These are phyloP conservation scores for Pythium phragmiticola DNA, from an alignment of 352 stramenopile genomes.

Conservation along the genomic window DNA sequence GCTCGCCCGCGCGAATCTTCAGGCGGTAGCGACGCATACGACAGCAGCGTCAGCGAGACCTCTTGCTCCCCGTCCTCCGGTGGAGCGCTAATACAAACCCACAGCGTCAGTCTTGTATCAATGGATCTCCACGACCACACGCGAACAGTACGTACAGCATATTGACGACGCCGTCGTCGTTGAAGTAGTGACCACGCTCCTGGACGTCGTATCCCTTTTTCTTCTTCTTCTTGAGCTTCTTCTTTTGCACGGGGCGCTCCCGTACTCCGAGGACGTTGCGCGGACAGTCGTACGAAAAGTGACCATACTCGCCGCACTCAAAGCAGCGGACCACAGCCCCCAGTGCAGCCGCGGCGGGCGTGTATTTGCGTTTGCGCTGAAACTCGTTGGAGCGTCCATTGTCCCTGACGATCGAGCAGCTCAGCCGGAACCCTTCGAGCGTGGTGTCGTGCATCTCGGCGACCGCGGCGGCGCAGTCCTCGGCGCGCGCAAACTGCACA, in stretches of 20 bases:
- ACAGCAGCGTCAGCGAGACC: conserved; percentile 65
- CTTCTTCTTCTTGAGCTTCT: conserved; percentile 64
- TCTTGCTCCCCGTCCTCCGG: conserved; percentile 47
- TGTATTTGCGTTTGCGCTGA: conserved; percentile 76
- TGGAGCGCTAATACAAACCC: conserved; percentile 36
- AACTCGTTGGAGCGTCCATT: conserved; percentile 83
- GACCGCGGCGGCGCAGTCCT: conserved; percentile 58
- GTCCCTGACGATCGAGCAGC: conserved; percentile 67
- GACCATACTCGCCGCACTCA: conserved; percentile 73
- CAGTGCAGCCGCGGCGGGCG: not conserved
- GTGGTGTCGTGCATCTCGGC: conserved; percentile 51
- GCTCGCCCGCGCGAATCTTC: not conserved
- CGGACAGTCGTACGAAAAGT: conserved; percentile 85
- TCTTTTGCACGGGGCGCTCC: conserved; percentile 51
- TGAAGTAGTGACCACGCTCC: conserved; percentile 67
- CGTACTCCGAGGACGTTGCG: conserved; percentile 76
- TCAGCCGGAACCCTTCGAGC: conserved; percentile 65
- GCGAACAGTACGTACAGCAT: conserved; percentile 44
- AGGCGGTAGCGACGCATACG: conserved; percentile 40
- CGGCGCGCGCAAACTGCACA: conserved; percentile 76
- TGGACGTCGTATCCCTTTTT: conserved; percentile 60
- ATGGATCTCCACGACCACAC: too few relatives aligned
- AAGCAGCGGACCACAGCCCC: conserved; percentile 69
- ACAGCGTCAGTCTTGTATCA: too few relatives aligned
- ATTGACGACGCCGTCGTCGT: conserved; percentile 57